phyloP scores from a whole-genome alignment of 1,284 basidiomycete species.

The Cerrena zonata region DNA sequence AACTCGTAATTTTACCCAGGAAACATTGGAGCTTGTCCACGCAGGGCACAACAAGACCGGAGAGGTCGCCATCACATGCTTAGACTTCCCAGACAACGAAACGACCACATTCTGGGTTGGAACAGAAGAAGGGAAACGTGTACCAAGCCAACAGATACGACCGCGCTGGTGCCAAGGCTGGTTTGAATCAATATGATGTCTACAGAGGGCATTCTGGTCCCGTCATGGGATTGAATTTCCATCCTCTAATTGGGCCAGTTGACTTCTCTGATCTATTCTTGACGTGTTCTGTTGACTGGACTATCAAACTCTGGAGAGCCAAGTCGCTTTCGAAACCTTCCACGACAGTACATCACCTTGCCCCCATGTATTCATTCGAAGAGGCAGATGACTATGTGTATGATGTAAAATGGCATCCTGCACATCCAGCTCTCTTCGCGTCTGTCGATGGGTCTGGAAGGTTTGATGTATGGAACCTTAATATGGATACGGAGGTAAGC shows the following conservation, averaged over 20 bases:
- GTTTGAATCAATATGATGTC: constrained; percentile 84
- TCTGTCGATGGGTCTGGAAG: constrained; percentile 90
- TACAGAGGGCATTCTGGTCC: constrained; percentile 92
- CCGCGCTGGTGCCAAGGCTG: constrained; percentile 92
- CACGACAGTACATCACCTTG: constrained; percentile 50
- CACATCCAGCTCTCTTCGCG: constrained; percentile 90
- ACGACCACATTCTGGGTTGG: constrained; percentile 94
- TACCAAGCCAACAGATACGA: constrained; percentile 96
- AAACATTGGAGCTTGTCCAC: constrained; percentile 84
- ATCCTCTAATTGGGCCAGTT: constrained; percentile 83
- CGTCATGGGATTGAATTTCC: constrained; percentile 90
- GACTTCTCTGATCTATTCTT: constrained; percentile 95
- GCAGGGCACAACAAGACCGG: constrained; percentile 89
- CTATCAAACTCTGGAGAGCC: constrained; percentile 88
- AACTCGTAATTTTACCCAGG: too few relatives aligned
- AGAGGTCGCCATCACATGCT: constrained; percentile 87
- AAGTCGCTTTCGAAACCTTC: constrained; percentile 61
- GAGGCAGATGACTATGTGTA: constrained; percentile 98
- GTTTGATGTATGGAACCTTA: constrained; percentile 96
- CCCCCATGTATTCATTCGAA: constrained; percentile 86
- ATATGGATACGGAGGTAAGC: constrained; percentile 86
- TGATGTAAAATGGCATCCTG: constrained; percentile 95
- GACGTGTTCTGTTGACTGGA: constrained; percentile 90
- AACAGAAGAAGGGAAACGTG: constrained; percentile 93
- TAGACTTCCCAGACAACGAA: constrained; percentile 92